Evolutionary conservation across 352 stramenopile genomes (phyloP), one percentile per base, ranked within the genome.

Genomic region (Globisporangium viniferum): DNA sequence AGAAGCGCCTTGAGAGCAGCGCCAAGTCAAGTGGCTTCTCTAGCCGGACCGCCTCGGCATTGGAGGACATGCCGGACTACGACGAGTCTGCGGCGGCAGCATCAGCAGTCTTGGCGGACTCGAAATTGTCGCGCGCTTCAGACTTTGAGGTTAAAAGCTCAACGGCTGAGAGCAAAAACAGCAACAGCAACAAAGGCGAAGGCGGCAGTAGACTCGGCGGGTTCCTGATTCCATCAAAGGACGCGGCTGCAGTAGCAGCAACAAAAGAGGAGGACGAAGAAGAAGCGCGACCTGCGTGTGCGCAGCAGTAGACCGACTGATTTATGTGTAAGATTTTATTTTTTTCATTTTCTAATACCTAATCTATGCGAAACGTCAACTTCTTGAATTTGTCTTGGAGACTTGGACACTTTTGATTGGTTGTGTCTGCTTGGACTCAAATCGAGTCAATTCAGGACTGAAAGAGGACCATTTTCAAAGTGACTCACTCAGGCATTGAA

Each of bases 161-260:
- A 10, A 44, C 46, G n/a, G 33, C 31, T 14, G 70, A 69, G 35
- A 9, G 48, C 22, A 29, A 36, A 22, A 59, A 10, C 31, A 15
- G 15, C 10, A 35, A 9, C 18, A 24, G 14, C 12, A 54, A 27
- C 8, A 39, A 20, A 24, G 51, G 20, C 15, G 59, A 8, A 31
- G 1, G 39, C 33, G 29, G 10, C 0, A 6, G 41, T 9, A 27
- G 41, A 39, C 57, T 56, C 31, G 51, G 66, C 8, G 74, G 73
- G 29, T 88, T 88, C 66, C 75, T 88, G 56, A 64, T 86, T 24
- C 70, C 74, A n/a, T 76, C 68, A 20, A 75, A 65, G 8, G 62
- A 75, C 14, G 58, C 74, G 63, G 74, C 70, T 10, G 22, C 9
- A 57, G 35, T 29, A 53, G 66, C 60, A 62, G 59, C 67, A 14